Conservation (phyloP, 805 yeast genomes). For the Metschnikowia gruessii region DNA sequence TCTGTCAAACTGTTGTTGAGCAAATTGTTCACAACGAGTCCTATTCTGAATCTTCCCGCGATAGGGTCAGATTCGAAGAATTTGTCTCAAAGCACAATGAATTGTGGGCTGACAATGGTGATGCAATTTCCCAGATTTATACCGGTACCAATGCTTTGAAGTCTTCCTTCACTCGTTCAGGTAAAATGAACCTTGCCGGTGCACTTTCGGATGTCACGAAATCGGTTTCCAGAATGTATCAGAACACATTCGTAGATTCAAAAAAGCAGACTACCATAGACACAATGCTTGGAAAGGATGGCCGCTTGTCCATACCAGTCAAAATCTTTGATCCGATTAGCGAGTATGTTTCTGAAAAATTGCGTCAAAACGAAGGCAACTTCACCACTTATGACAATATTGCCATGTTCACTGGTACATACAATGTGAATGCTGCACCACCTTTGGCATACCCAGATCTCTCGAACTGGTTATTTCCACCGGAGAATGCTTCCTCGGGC, state of each 20-base stretch:
- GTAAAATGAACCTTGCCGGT: slow-evolving; percentile 95
- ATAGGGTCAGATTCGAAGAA: slow-evolving; percentile 14
- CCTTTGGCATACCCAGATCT: slow-evolving; percentile 53
- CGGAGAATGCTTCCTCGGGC: slow-evolving; percentile 37
- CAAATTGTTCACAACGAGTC: slow-evolving; percentile 13
- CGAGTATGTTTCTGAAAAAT: slow-evolving; percentile 72
- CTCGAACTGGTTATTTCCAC: slow-evolving; percentile 79
- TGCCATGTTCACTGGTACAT: slow-evolving; percentile 76
- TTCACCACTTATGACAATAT: slow-evolving; percentile 63
- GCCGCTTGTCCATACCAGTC: slow-evolving; percentile 63
- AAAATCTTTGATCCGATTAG: slow-evolving; percentile 81
- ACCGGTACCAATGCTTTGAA: slow-evolving; percentile 79
- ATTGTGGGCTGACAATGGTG: slow-evolving; percentile 69
- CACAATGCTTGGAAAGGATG: slow-evolving; percentile 74
- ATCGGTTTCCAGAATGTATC: slow-evolving; percentile 91
- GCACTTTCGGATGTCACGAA: slow-evolving; percentile 97
- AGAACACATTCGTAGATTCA: slow-evolving; percentile 92
- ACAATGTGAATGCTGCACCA: slow-evolving; percentile 75
- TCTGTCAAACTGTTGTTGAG: slow-evolving; percentile 70
- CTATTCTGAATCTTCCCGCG: slow-evolving; percentile 2
- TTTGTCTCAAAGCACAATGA: slow-evolving; percentile 17
- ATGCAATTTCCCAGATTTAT: slow-evolving; percentile 61
- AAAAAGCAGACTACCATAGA: slow-evolving; percentile 89
- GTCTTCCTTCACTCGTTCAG: slow-evolving; percentile 90
- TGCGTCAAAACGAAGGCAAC: slow-evolving; percentile 45